Base-by-base conservation (phyloP, 78 protist species). In the Guillardia theta region DNA sequence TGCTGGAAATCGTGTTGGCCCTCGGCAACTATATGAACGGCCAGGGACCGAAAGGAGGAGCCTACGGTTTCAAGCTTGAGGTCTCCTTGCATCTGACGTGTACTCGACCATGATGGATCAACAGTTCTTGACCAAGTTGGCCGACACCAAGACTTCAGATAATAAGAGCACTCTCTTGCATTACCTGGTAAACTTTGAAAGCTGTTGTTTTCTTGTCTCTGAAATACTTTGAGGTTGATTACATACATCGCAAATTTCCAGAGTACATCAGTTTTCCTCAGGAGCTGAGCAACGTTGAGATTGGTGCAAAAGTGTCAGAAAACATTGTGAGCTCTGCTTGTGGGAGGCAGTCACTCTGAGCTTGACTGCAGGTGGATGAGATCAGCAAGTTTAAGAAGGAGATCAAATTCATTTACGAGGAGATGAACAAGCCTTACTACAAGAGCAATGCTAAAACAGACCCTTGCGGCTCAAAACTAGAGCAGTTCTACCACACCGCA, bases 21-120 rank as follows among this genome's bases (percentile, higher is more conserved):
- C 62, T 95, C 18, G 96, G 96, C 83, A 95, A 95, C 94, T 93
- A 88, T 78, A 0, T 90, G 41, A 95, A 95, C 94, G 93, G 95
- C 48, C 0, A 8, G 53, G 87, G 92, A 48, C 48, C 80, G 54
- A 41, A 48, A 33, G 96, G 96, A 33, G 94, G 93, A 19, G 94
- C 93, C 5, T 47, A 48, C 70, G 96, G 95, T 4, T 64, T 95
- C 88, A 44, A 78, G 48, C 93, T 95, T 48, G 58, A 95, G n/a
- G n/a, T n/a, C n/a, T n/a, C n/a, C n/a, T n/a, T n/a, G n/a, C n/a
- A n/a, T n/a, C n/a, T n/a, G n/a, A n/a, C n/a, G n/a, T n/a, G n/a
- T n/a, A n/a, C n/a, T n/a, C n/a, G n/a, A n/a, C n/a, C n/a, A n/a
- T n/a, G n/a, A n/a, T n/a, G n/a, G n/a, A n/a, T n/a, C n/a, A n/a